Evolutionary conservation across 192 early-diverging fungal genomes (phyloP), one percentile per base, ranked within the genome.

Genomic region (Podochytrium sp.): DNA sequence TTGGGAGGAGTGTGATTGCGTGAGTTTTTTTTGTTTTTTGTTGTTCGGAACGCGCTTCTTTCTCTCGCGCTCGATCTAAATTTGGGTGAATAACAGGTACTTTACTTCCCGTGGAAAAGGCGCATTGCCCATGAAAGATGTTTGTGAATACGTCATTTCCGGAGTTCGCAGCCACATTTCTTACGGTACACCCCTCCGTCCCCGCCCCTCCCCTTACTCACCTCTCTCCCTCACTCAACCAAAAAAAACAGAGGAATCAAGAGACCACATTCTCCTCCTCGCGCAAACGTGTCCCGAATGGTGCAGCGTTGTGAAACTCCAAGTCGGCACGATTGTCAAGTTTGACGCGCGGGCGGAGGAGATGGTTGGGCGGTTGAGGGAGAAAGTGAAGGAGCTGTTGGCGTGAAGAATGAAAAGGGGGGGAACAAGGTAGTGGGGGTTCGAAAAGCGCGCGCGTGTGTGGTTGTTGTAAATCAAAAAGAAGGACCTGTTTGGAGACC

Each of bases 201-300:
- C 29, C 41, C 3, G 41, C 51, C 35, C 20, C 2, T 14, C 18
- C 14, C 0, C 39, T 23, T 50, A 6, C 3, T n/a, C 14, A 27
- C 20, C 43, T 33, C 25, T 25, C n/a, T 18, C 12, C 25, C 34
- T 41, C n/a, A n/a, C n/a, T n/a, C n/a, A n/a, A n/a, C n/a, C n/a
- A n/a, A n/a, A n/a, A 25, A 66, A 3, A 32, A 23, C 43, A 79
- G 78, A 30, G 56, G 76, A 77, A 71, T 65, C 67, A n/a, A 5
- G 60, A 23, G 80, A 77, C 16, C 76, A 78, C 52, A 33, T 81
- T 27, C 29, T 40, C 29, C 39, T 81, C 3, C 29, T 78, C 10
- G 67, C 76, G 6, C 49, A 77, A 32, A 55, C 65, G 3, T 73
- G 53, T 29, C 76, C 80, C 27, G 72, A 81, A 14, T 81, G 65